phyloP scores from a whole-genome alignment of 2,329 filamentous ascomycete genomes.

The Fusarium austroafricanum region DNA sequence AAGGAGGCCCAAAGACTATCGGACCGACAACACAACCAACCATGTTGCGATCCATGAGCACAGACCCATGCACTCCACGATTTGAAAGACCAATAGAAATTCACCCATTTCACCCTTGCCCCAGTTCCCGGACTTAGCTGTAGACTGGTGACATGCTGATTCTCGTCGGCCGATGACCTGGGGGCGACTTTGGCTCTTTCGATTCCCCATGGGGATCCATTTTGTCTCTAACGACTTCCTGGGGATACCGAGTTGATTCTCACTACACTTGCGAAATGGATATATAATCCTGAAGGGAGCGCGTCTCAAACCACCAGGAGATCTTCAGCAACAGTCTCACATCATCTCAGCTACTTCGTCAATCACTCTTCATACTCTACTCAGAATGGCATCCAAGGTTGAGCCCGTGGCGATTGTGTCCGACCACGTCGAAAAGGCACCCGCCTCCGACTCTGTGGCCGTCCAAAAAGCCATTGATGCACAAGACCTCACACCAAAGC shows the following conservation, averaged over 20 bases:
- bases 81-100: neutral
- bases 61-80: neutral
- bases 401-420: slow-evolving; percentile 7
- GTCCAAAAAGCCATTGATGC: slow-evolving; percentile 25
- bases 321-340: neutral
- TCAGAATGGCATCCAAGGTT: slow-evolving; percentile 6
- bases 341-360: neutral
- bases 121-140: neutral
- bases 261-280: neutral
- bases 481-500: slow-evolving; percentile 40
- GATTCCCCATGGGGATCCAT: slow-evolving; percentile 11
- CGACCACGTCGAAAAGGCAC: slow-evolving; percentile 15
- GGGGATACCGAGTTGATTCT: neutral
- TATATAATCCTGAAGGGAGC: neutral
- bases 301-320: rapidly evolving
- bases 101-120: slow-evolving; percentile 8
- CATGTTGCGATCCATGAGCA: neutral
- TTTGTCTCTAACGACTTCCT: neutral
- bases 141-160: neutral
- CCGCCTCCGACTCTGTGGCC: neutral
- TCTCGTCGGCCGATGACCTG: neutral
- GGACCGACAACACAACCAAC: slow-evolving; percentile 9
- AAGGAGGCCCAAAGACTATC: neutral
- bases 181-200: neutral
- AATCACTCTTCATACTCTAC: neutral